phyloP scores from a whole-genome alignment of 2,329 filamentous ascomycete species.

The Alternaria gansuensis region DNA sequence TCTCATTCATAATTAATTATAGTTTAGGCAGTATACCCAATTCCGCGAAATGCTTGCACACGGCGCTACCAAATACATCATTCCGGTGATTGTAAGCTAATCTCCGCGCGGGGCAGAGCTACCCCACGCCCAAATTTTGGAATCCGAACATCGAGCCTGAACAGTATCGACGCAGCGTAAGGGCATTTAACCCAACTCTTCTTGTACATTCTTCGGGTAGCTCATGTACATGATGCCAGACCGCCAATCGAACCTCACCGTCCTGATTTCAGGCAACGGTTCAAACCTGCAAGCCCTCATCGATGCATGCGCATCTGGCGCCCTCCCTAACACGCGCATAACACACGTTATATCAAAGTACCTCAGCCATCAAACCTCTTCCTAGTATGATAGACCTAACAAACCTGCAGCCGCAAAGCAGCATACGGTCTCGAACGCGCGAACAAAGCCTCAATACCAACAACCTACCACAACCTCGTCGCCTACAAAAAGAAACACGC shows the following conservation, averaged over 20 bases:
- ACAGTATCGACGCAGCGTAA: neutral
- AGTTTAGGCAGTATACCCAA: slow-evolving; percentile 20
- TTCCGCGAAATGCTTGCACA: neutral
- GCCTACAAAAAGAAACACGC: slow-evolving; percentile 74
- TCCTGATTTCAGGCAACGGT: slow-evolving; percentile 70
- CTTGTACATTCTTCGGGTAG: neutral
- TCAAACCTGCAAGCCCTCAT: slow-evolving; percentile 83
- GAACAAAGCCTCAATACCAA: slow-evolving; percentile 69
- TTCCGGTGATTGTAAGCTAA: slow-evolving; percentile 17
- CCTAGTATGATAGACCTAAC: neutral
- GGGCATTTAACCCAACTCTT: neutral
- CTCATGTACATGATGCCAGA: slow-evolving; percentile 30
- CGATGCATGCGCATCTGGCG: slow-evolving; percentile 62
- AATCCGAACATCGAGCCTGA: slow-evolving; percentile 1
- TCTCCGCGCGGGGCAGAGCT: slow-evolving; percentile 26
- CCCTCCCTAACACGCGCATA: slow-evolving; percentile 63
- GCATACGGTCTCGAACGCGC: slow-evolving; percentile 72
- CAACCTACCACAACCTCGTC: slow-evolving; percentile 82
- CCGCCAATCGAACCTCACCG: slow-evolving; percentile 63
- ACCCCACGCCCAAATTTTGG: slow-evolving; percentile 41
- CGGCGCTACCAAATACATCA: neutral
- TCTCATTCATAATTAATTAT: slow-evolving; percentile 13
- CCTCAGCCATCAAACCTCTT: neutral
- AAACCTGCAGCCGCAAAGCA: slow-evolving; percentile 56
- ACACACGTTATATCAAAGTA: slow-evolving; percentile 68